Conservation (phyloP, 495 filamentous ascomycete genomes). For the Penicillium robsamsonii region DNA sequence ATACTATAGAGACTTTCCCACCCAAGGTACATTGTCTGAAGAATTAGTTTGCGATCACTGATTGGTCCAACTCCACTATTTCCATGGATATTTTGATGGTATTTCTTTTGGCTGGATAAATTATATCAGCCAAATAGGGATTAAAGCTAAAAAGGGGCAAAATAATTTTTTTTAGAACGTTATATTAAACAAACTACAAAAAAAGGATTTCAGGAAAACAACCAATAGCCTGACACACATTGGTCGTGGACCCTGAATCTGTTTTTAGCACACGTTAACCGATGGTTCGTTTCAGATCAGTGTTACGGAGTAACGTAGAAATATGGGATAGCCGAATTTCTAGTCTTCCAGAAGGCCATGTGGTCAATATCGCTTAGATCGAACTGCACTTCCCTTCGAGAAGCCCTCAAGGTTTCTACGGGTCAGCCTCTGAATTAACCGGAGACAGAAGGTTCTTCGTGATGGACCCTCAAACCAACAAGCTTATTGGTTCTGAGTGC, state of each 20-base stretch:
- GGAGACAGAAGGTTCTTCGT: conserved; percentile 26
- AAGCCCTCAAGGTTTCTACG: conserved; percentile 22
- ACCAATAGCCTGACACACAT: conserved; percentile 15
- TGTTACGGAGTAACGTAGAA: conserved; percentile 6
- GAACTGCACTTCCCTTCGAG: conserved; percentile 19
- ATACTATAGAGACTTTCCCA: conserved; percentile 13
- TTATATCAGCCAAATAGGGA: conserved; percentile 3
- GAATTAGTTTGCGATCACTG: conserved; percentile 9
- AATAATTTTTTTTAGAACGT: not conserved
- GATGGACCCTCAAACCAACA: conserved; percentile 21
- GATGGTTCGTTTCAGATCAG: conserved; percentile 24
- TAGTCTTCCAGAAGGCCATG: conserved; percentile 10
- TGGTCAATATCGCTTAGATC: conserved; percentile 1
- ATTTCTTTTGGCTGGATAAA: not conserved
- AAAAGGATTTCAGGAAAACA: not conserved
- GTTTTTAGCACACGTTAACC: conserved; percentile 32
- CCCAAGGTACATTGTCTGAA: conserved; percentile 23
- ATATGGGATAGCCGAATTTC: conserved; percentile 10
- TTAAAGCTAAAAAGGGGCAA: conserved; percentile 24
- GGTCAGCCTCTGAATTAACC: conserved; percentile 27
- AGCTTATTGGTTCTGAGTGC: conserved; percentile 26
- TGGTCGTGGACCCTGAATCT: conserved; percentile 34
- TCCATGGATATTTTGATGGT: not conserved
- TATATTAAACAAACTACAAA: not conserved
- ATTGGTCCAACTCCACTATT: conserved; percentile 15